Conservation (phyloP, 1,284 basidiomycete genomes). For the Pterulicium gracile region DNA sequence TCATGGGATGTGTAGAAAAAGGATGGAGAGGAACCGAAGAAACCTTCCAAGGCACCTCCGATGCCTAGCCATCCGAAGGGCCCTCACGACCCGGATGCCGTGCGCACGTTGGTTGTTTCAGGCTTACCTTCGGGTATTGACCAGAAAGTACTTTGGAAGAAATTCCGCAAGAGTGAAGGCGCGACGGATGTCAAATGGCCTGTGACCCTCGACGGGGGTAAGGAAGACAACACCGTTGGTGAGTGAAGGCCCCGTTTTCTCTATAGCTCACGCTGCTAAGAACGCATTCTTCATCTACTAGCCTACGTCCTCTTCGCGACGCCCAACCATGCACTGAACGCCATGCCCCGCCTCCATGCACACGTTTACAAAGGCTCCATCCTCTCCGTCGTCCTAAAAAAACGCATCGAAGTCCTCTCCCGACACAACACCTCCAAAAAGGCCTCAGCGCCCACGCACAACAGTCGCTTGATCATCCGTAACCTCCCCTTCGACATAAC, state of each 20-base stretch:
- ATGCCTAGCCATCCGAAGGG: constrained; percentile 21
- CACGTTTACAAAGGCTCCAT: constrained; percentile 88
- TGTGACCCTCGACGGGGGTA: constrained; percentile 31
- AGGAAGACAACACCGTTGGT: no score
- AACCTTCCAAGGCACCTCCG: constrained; percentile 20
- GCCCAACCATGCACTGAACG: constrained; percentile 62
- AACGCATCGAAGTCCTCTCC: constrained; percentile 64
- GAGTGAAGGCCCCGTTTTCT: no score
- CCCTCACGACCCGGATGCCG: constrained; percentile 61
- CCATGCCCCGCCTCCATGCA: constrained; percentile 79
- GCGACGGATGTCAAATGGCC: constrained; percentile 69
- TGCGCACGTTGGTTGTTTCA: constrained; percentile 71
- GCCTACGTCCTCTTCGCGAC: constrained; percentile 75
- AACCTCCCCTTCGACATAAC: constrained; percentile 82
- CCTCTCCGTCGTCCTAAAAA: constrained; percentile 86
- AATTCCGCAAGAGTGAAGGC: constrained; percentile 68
- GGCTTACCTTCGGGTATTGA: constrained; percentile 64
- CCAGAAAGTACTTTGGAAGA: constrained; percentile 80
- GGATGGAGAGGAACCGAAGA: constrained; percentile 27
- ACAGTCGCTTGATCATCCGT: constrained; percentile 82
- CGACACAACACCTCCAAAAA: constrained; percentile 31
- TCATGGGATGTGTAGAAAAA: constrained; percentile 5
- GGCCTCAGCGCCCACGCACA: constrained; percentile 44
- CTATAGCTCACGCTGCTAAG: no score
- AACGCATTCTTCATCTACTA: constrained; percentile 15